A percentile compares a stretch with the other conserved stretches of the same genome.
phyloP scores from a whole-genome alignment of 495 filamentous ascomycete species.

The Aspergillus conjunctus region DNA sequence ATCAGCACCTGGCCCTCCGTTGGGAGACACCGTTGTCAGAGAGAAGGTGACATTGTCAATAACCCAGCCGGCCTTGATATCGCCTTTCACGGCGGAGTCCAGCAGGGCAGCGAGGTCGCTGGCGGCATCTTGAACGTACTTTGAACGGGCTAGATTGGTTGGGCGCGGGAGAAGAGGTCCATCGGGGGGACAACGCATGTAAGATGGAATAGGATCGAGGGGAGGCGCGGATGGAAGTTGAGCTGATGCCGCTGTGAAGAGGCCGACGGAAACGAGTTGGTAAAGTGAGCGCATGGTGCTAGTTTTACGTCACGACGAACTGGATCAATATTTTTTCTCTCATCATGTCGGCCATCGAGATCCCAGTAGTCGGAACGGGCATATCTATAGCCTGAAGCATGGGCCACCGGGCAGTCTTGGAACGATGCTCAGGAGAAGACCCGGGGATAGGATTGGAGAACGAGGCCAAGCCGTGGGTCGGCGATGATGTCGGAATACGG shows the following conservation, averaged over 20 bases:
- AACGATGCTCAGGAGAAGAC: too few species aligned
- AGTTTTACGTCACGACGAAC: neutral
- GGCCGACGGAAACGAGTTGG: neutral
- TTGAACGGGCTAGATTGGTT: constrained; percentile 14
- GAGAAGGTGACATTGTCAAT: constrained; percentile 23
- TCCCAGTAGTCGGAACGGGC: too few species aligned
- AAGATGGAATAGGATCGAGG: constrained; percentile 10
- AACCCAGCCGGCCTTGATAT: constrained; percentile 22
- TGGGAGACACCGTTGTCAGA: constrained; percentile 15
- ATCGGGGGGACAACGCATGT: constrained; percentile 17
- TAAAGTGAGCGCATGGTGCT: neutral
- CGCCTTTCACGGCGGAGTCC: constrained; percentile 15
- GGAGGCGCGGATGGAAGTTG: constrained; percentile 14
- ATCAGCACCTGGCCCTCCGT: neutral
- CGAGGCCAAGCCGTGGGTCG: neutral
- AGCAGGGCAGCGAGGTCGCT: constrained; percentile 5
- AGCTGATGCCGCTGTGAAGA: constrained; percentile 6
- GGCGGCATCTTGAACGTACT: constrained; percentile 15
- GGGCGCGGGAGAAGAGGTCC: constrained; percentile 22
- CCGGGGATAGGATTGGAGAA: too few species aligned
- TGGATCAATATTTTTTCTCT: too few species aligned
- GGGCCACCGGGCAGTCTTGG: too few species aligned
- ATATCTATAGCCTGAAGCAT: too few species aligned
- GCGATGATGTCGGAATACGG: neutral
- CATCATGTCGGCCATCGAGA: too few species aligned